phyloP scores from a whole-genome alignment of 441 rosid genomes.

The Gossypium davidsonii region DNA sequence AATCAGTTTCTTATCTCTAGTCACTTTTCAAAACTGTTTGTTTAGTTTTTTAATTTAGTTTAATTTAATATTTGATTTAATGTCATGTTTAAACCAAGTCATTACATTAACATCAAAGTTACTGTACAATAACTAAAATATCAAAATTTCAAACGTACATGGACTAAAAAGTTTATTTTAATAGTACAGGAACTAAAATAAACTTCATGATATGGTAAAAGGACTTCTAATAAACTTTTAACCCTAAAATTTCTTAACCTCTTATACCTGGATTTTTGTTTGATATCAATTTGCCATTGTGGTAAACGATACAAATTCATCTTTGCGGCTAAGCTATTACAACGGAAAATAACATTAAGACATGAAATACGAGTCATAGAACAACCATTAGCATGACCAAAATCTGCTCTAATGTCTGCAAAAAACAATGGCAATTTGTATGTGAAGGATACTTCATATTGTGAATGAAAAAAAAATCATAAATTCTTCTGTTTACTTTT shows the following conservation, averaged over 20 bases:
- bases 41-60: too few species aligned
- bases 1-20: too few species aligned
- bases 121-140: too few species aligned
- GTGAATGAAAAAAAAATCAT: neutral
- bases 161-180: too few species aligned
- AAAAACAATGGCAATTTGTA: neutral
- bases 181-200: too few species aligned
- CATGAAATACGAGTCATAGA: neutral
- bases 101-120: too few species aligned
- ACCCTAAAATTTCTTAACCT: neutral
- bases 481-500: constrained; percentile 9
- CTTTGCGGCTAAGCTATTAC: neutral
- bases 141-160: too few species aligned
- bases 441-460: neutral
- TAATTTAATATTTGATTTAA: too few species aligned
- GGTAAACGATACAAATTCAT: neutral
- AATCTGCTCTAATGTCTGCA: neutral
- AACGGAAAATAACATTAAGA: neutral
- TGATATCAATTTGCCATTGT: neutral
- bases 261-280: neutral
- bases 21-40: too few species aligned
- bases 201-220: too few species aligned
- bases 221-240: too few species aligned
- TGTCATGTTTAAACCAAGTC: too few species aligned
- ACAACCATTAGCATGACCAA: neutral